Evolutionary conservation across 345 rosid genomes (phyloP).

Genomic region (Eucalyptus brandiana): DNA sequence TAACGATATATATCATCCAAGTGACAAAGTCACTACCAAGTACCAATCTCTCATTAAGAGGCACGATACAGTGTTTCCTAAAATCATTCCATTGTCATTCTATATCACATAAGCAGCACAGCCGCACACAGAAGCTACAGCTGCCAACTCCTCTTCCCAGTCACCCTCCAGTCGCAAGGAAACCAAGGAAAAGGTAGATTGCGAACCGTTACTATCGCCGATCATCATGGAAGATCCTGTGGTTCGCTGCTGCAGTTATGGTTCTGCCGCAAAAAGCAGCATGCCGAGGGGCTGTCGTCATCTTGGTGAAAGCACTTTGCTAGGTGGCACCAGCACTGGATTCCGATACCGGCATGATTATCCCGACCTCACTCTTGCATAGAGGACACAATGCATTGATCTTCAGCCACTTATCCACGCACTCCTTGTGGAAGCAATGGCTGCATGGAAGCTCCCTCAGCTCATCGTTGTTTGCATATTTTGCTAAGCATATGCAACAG

Average conservation of each 20-base stretch:
- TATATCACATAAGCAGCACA: background rate
- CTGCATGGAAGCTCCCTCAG: conserved; percentile 81
- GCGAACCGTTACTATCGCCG: background rate
- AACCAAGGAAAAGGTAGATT: background rate
- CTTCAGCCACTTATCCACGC: conserved; percentile 96
- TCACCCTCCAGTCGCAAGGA: background rate
- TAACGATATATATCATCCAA: background rate
- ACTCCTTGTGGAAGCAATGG: conserved; percentile 93
- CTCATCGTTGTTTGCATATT: conserved; percentile 88
- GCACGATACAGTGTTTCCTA: background rate
- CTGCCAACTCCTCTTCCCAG: background rate
- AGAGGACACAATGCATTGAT: conserved; percentile 92
- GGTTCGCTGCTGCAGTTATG: background rate
- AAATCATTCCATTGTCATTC: background rate
- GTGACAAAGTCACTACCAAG: background rate
- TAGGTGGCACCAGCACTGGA: background rate
- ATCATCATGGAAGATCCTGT: background rate
- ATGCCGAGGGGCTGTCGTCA: background rate
- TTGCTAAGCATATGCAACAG: conserved; percentile 96
- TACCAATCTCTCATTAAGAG: background rate
- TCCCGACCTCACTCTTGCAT: conserved; percentile 85
- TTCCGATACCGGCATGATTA: conserved; percentile 21
- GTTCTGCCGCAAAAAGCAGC: background rate
- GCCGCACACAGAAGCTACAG: background rate
- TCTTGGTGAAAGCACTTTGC: background rate